Percentiles rank a stretch among this genome's conserved stretches.
These are phyloP conservation scores for Lomentospora prolificans DNA, from an alignment of 2,329 filamentous ascomycete species.

Conservation along the genomic window DNA sequence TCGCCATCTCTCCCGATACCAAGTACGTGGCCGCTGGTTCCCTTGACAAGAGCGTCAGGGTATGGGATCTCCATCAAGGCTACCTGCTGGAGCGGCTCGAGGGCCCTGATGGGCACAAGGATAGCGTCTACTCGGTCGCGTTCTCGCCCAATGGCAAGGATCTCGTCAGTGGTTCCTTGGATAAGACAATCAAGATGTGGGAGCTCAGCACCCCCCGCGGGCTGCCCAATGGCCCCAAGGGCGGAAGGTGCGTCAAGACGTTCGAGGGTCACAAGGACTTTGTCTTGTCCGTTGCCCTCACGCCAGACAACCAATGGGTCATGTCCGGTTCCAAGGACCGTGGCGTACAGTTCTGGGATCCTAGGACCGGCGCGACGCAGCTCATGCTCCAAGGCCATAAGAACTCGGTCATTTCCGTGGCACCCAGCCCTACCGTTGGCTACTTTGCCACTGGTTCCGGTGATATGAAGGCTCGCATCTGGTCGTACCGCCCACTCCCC, in stretches of 20 bases:
- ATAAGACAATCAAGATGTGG: conserved; percentile 99
- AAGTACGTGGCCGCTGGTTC: conserved; percentile 91
- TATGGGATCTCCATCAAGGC: conserved; percentile 86
- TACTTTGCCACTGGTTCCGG: conserved; percentile 95
- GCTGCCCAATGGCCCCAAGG: conserved; percentile 61
- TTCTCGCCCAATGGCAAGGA: conserved; percentile 91
- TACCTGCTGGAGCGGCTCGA: conserved; percentile 86
- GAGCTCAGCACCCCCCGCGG: conserved; percentile 69
- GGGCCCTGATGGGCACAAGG: conserved; percentile 88
- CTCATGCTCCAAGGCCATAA: conserved; percentile 99
- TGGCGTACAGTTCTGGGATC: conserved; percentile 98
- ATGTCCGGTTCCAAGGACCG: conserved; percentile 95
- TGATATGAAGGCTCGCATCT: conserved; percentile 96
- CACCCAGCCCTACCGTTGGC: conserved; percentile 77
- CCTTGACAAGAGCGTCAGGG: conserved; percentile 92
- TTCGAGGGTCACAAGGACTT: conserved; percentile 99
- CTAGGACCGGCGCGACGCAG: conserved; percentile 82
- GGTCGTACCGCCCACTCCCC: conserved; percentile 57
- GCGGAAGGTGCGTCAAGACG: conserved; percentile 88
- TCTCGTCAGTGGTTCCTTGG: conserved; percentile 86
- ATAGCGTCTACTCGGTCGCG: conserved; percentile 92
- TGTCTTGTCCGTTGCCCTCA: conserved; percentile 89
- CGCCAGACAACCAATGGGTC: conserved; percentile 90
- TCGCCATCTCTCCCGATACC: conserved; percentile 92
- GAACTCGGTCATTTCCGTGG: conserved; percentile 96